These are phyloP conservation scores for Termitomyces sp. DNA, from an alignment of 768 basidiomycete genomes.

Conservation along the genomic window DNA sequence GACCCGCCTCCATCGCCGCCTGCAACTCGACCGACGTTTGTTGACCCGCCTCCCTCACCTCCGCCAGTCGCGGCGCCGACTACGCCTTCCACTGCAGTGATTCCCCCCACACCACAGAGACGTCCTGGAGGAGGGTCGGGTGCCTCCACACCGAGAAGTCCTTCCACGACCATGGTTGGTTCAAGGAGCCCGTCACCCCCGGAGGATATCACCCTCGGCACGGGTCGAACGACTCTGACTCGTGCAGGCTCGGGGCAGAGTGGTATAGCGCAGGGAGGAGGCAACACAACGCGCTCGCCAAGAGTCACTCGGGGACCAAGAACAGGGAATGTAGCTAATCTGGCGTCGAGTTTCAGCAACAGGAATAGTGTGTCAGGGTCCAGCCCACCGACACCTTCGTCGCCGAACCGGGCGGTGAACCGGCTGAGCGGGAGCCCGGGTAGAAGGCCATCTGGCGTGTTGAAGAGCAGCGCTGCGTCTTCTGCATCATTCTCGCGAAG, in stretches of 20 bases:
- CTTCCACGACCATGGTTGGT: slow-evolving; percentile 24
- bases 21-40: slow-evolving; percentile 37
- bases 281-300: slow-evolving; percentile 36
- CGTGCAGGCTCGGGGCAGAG: slow-evolving; percentile 42
- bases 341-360: slow-evolving; percentile 52
- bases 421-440: slow-evolving; percentile 45
- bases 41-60: slow-evolving; percentile 35
- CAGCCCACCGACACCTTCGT: slow-evolving; percentile 18
- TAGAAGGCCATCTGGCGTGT: slow-evolving; percentile 35
- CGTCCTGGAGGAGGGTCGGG: slow-evolving; percentile 30
- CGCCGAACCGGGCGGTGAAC: slow-evolving; percentile 35
- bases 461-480: slow-evolving; percentile 38
- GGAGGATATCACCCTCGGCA: slow-evolving; percentile 30
- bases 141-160: slow-evolving; percentile 26
- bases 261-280: slow-evolving; percentile 22
- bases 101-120: slow-evolving; percentile 49
- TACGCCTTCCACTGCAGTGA: slow-evolving; percentile 37
- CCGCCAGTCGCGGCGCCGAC: slow-evolving; percentile 36
- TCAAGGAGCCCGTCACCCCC: slow-evolving; percentile 44
- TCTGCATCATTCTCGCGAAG: slow-evolving; percentile 50
- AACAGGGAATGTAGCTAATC: slow-evolving; percentile 42
- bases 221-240: slow-evolving; percentile 35
- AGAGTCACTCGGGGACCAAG: slow-evolving; percentile 46
- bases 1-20: slow-evolving; percentile 32
- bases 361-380: slow-evolving; percentile 36